Conservation (phyloP, 805 yeast genomes). For the Nakazawaea populi region DNA sequence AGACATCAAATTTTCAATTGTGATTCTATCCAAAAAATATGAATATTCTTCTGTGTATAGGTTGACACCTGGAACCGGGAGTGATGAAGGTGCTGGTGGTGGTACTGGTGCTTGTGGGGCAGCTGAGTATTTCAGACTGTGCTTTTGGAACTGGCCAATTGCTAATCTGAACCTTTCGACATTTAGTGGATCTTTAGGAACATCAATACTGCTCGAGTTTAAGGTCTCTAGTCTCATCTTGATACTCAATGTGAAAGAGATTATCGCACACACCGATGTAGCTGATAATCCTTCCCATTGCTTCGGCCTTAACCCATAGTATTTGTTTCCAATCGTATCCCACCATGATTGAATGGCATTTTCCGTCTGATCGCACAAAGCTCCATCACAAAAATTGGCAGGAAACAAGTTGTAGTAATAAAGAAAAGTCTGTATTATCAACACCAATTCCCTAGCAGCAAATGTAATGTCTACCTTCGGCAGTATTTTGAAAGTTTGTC, state of each 20-base stretch:
- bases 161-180: slow-evolving; percentile 61
- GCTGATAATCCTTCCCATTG: slow-evolving; percentile 37
- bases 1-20: slow-evolving; percentile 10
- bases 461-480: slow-evolving; percentile 48
- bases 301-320: slow-evolving; percentile 20
- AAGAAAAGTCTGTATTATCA: slow-evolving; percentile 67
- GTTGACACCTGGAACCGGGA: slow-evolving; percentile 60
- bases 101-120: slow-evolving; percentile 18
- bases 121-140: slow-evolving; percentile 16
- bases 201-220: slow-evolving; percentile 46
- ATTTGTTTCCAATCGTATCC: slow-evolving; percentile 59
- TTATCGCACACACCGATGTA: slow-evolving; percentile 67
- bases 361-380: slow-evolving; percentile 74
- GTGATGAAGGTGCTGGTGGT: slow-evolving; percentile 51
- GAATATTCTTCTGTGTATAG: slow-evolving; percentile 39
- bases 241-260: slow-evolving; percentile 71
- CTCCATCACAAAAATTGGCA: slow-evolving; percentile 73
- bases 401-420: slow-evolving; percentile 73
- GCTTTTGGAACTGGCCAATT: slow-evolving; percentile 71
- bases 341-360: slow-evolving; percentile 77
- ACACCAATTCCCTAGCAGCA: slow-evolving; percentile 71
- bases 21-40: slow-evolving; percentile 5
- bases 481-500: slow-evolving; percentile 62
- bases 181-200: slow-evolving; percentile 81
- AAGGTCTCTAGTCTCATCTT: slow-evolving; percentile 54